phyloP scores from a whole-genome alignment of 208 protist genomes.

The Blechomonas ayalai region DNA sequence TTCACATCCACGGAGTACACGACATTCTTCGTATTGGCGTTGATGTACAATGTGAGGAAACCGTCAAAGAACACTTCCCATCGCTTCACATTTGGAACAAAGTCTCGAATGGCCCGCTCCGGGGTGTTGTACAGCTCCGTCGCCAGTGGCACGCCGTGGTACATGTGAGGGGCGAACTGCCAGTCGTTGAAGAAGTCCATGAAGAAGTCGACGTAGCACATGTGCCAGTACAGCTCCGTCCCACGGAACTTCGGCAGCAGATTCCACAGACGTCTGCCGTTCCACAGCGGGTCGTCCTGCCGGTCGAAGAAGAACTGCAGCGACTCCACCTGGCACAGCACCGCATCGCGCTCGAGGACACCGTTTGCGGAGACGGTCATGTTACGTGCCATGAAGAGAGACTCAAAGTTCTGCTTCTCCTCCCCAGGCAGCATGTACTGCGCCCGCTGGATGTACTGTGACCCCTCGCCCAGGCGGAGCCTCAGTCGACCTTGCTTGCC shows the following conservation, averaged over 20 bases:
- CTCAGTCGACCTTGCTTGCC: conserved; percentile 49
- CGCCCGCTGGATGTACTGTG: conserved; percentile 78
- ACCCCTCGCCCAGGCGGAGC: conserved; percentile 45
- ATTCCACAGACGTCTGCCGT: conserved; percentile 71
- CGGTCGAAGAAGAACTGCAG: conserved; percentile 76
- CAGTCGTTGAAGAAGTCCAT: conserved; percentile 80
- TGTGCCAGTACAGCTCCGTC: conserved; percentile 66
- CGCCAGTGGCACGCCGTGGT: conserved; percentile 65
- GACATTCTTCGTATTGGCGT: conserved; percentile 74
- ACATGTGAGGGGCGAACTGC: conserved; percentile 78
- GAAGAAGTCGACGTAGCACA: conserved; percentile 75
- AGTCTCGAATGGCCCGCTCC: conserved; percentile 56
- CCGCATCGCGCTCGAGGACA: conserved; percentile 48
- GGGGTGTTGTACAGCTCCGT: conserved; percentile 77
- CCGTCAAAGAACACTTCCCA: conserved; percentile 67
- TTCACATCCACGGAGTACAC: conserved; percentile 74
- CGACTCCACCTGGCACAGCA: conserved; percentile 39
- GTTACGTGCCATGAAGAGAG: conserved; percentile 52
- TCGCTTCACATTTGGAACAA: conserved; percentile 72
- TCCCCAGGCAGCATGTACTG: conserved; percentile 57
- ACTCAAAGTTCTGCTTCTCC: conserved; percentile 56
- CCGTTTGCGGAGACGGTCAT: conserved; percentile 60
- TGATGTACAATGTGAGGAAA: conserved; percentile 36
- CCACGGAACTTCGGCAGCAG: conserved; percentile 44
- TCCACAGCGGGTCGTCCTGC: conserved; percentile 66